Evolutionary conservation across 805 yeast species (phyloP), one percentile per base, ranked within the genome.

Genomic region (Kregervanrija delftensis): DNA sequence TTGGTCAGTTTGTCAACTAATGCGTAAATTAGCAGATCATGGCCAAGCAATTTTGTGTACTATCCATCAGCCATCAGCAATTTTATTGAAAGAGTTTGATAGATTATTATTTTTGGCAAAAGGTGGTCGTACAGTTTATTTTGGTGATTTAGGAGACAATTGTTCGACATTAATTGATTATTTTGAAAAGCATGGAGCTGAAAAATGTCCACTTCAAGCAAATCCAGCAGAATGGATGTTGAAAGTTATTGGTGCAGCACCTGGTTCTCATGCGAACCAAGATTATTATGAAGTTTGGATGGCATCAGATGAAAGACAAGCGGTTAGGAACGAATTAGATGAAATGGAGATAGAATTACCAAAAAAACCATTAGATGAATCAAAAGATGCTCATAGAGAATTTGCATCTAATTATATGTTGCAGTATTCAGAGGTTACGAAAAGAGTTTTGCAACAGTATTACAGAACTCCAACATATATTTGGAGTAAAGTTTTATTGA

Each of bases 181-280:
- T 58, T 83, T 84, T 55, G 88, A 83, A 60, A 59, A 61, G 4
- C 63, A 82, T 51, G 89, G 88, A 43, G 77, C 89, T 36, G 74
- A 71, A 22, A 67, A 68, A 44, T 84, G 90, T 66, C 89, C 90
- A 15, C 66, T 70, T 6, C 70, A 71, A 36, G 88, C 86, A 5
- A 85, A 85, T 52, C 93, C 91, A 31, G 91, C 90, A 11, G 96
- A 87, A 67, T 88, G 95, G 93, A 88, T 88, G 95, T 70, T 88
- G 64, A 84, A 84, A 50, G 85, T 81, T 50, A 83, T 83, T 55
- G 89, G 90, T 56, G 89, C 89, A 43, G 88, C 89, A 33, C 89
- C 89, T 6, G 89, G 88, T 43, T 77, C 86, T 33, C 82, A 78
- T 53, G 85, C 88, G 14, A 70, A 71, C 40, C 85, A 80, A 63